phyloP scores from a whole-genome alignment of 495 filamentous ascomycete species.

The Annulohypoxylon stygium region DNA sequence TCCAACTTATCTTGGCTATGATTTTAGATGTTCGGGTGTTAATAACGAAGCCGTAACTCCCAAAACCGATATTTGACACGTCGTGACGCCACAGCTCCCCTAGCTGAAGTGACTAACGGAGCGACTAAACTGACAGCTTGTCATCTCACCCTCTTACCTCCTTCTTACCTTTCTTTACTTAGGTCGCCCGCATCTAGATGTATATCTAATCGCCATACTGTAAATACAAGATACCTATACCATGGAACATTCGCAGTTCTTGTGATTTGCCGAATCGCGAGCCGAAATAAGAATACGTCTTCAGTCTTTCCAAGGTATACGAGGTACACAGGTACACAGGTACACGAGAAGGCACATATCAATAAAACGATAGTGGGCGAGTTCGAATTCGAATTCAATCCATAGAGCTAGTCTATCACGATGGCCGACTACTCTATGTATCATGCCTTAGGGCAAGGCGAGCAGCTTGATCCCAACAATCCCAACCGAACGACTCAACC shows the following conservation, averaged over 20 bases:
- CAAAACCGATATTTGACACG: slow-evolving; percentile 5
- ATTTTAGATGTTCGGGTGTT: slow-evolving; percentile 38
- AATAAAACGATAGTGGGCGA: slow-evolving; percentile 6
- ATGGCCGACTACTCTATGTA: slow-evolving; percentile 87
- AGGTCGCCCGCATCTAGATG: slow-evolving; percentile 1
- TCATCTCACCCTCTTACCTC: neutral
- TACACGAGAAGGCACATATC: slow-evolving; percentile 15
- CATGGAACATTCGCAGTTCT: slow-evolving; percentile 39
- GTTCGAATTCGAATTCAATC: slow-evolving; percentile 11
- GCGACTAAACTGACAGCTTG: neutral
- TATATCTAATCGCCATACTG: slow-evolving; percentile 20
- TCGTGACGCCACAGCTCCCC: neutral
- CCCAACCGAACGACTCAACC: slow-evolving; percentile 69
- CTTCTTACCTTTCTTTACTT: neutral
- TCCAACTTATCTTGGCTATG: slow-evolving; percentile 23
- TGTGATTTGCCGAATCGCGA: slow-evolving; percentile 38
- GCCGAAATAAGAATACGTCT: slow-evolving; percentile 17
- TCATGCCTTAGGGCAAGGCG: slow-evolving; percentile 75
- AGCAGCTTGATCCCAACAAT: slow-evolving; percentile 72
- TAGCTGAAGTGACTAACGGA: neutral
- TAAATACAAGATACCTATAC: slow-evolving; percentile 22
- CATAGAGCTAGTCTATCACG: slow-evolving; percentile 17
- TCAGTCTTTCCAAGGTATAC: slow-evolving; percentile 4
- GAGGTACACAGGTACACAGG: slow-evolving; percentile 8
- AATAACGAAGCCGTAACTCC: slow-evolving; percentile 33